phyloP scores from a whole-genome alignment of 2,329 filamentous ascomycete genomes.

The Arachnomyces sp. region DNA sequence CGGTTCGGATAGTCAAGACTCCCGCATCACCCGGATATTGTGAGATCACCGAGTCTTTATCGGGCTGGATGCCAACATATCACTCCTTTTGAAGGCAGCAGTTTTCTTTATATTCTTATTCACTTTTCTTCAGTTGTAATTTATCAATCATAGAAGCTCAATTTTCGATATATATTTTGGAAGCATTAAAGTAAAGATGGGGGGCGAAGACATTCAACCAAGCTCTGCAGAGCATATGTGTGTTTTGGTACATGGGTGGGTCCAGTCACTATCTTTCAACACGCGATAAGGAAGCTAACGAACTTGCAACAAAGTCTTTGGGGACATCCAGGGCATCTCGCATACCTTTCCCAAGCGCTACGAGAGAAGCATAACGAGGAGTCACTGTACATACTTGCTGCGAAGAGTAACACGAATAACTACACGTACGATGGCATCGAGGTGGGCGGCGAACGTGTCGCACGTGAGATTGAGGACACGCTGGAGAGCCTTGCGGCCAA shows the following conservation, averaged over 20 bases:
- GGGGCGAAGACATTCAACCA: background rate
- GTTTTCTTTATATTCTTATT: no score
- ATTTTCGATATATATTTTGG: slow-evolving; percentile 17
- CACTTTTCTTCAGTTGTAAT: no score
- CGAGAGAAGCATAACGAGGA: slow-evolving; percentile 43
- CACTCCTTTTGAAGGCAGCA: no score
- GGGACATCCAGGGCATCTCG: slow-evolving; percentile 53
- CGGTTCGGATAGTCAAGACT: no score
- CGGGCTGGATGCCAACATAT: no score
- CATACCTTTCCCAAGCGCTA: slow-evolving; percentile 45
- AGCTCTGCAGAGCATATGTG: slow-evolving; percentile 45
- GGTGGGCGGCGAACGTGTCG: slow-evolving; percentile 58
- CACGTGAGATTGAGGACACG: slow-evolving; percentile 54
- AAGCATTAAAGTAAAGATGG: slow-evolving; percentile 1
- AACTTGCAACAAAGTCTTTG: slow-evolving; percentile 39
- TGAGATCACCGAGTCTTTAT: no score
- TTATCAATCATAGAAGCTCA: slow-evolving; percentile 16
- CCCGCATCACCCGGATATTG: no score
- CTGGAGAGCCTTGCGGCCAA: slow-evolving; percentile 46
- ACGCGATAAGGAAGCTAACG: no score
- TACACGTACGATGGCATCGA: slow-evolving; percentile 61
- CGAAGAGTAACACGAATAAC: slow-evolving; percentile 48
- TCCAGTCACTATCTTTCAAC: background rate
- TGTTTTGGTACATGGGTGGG: slow-evolving; percentile 55
- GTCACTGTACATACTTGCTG: slow-evolving; percentile 47